Conservation (phyloP, 2,329 filamentous ascomycete species). For the Alternaria sp. region DNA sequence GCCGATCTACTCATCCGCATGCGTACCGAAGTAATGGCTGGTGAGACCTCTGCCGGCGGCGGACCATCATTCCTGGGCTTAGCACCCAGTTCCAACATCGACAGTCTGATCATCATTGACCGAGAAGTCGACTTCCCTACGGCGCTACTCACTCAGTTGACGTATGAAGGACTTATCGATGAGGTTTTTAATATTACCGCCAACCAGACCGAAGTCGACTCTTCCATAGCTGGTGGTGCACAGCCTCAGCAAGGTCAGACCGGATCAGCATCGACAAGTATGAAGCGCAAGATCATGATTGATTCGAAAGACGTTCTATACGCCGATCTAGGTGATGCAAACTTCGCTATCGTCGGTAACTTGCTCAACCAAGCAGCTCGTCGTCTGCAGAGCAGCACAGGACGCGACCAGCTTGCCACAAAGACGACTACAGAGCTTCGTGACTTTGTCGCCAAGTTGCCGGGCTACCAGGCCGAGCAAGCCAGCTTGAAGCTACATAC, state of each 20-base stretch:
- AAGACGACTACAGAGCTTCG: conserved; percentile 91
- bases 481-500: conserved; percentile 92
- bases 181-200: conserved; percentile 91
- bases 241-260: conserved; percentile 64
- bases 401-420: conserved; percentile 77
- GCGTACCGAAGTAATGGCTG: conserved; percentile 85
- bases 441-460: conserved; percentile 93
- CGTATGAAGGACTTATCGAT: conserved; percentile 94
- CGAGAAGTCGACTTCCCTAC: conserved; percentile 94
- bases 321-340: conserved; percentile 84
- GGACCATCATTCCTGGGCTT: conserved; percentile 67
- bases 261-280: conserved; percentile 54
- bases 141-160: conserved; percentile 88
- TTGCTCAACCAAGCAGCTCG: conserved; percentile 90
- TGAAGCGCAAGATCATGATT: conserved; percentile 85
- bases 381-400: conserved; percentile 84
- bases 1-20: conserved; percentile 88
- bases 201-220: conserved; percentile 92
- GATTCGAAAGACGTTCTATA: conserved; percentile 91
- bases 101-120: conserved; percentile 93
- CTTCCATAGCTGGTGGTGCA: conserved; percentile 81
- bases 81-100: conserved; percentile 83
- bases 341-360: conserved; percentile 92
- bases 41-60: conserved; percentile 69
- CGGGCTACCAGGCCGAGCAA: conserved; percentile 90